These are phyloP conservation scores for Asterophora lycoperdoides DNA, from an alignment of 768 basidiomycete species.

Conservation along the genomic window DNA sequence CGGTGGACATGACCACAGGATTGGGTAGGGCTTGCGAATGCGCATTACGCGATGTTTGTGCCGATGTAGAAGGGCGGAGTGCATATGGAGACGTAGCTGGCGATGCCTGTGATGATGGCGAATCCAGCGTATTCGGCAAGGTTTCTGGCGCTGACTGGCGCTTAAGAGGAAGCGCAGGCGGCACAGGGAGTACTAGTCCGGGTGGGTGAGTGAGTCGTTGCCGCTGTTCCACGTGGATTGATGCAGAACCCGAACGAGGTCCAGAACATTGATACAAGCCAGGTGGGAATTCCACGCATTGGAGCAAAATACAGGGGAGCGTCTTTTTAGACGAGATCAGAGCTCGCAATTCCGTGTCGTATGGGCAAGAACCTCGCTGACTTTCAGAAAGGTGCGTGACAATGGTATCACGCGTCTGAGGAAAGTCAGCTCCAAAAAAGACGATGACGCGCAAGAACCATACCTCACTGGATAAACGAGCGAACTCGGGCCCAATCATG, in stretches of 20 bases:
- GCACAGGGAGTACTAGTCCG: neutral
- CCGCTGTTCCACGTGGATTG: neutral
- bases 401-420: constrained; percentile 9
- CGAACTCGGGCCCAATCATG: constrained; percentile 16
- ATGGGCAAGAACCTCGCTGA: constrained; percentile 2
- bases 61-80: neutral
- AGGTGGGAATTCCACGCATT: constrained; percentile 7
- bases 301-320: constrained; percentile 7
- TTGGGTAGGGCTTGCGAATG: neutral
- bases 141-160: neutral
- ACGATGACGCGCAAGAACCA: neutral
- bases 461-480: neutral
- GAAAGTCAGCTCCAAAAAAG: neutral
- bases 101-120: neutral
- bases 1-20: neutral
- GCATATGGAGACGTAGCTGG: neutral
- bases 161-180: neutral
- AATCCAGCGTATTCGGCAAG: neutral
- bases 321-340: constrained; percentile 6
- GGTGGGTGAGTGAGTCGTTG: neutral
- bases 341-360: neutral
- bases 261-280: neutral
- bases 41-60: neutral
- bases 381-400: constrained; percentile 8
- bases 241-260: neutral